Percentiles rank a stretch among this genome's conserved stretches.
These are phyloP conservation scores for Otatea glauca DNA, from an alignment of 176 grass and related monocot genomes.

Conservation along the genomic window DNA sequence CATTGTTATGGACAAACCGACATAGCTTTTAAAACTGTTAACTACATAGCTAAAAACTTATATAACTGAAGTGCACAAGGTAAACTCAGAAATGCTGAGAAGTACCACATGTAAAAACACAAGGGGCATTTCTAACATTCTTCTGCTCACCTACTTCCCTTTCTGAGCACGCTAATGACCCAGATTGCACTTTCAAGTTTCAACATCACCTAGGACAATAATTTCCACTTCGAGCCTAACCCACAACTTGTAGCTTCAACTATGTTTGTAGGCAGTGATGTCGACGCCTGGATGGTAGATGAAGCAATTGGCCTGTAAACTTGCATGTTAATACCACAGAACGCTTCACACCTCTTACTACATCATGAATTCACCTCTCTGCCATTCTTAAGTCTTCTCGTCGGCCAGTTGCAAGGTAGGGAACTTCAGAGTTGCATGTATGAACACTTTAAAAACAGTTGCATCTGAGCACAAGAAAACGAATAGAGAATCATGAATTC, in stretches of 20 bases:
- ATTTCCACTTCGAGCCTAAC: conserved; percentile 36
- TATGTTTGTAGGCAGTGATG: not conserved
- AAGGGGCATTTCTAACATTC: not conserved
- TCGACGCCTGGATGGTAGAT: conserved; percentile 18
- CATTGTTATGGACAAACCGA: conserved; percentile 21
- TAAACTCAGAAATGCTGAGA: not conserved
- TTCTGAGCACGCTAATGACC: conserved; percentile 39
- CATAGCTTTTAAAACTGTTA: conserved; percentile 9
- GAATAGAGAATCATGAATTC: not conserved
- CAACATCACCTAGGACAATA: not conserved
- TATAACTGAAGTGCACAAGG: not conserved
- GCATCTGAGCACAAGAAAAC: conserved; percentile 33
- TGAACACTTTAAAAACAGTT: not conserved
- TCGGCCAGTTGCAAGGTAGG: conserved; percentile 14
- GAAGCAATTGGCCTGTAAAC: conserved; percentile 25
- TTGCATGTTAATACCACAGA: conserved; percentile 32
- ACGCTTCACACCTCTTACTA: not conserved
- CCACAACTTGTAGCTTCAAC: not conserved
- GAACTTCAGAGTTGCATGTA: conserved; percentile 15
- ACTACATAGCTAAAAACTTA: not conserved
- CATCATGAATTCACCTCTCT: not conserved
- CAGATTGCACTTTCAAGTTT: too few relatives aligned
- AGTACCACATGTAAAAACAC: not conserved
- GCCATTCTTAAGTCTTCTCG: conserved; percentile 30
- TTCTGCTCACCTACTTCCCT: conserved; percentile 41